Evolutionary conservation across 345 rosid species (phyloP).

Genomic region (Populus davidiana): DNA sequence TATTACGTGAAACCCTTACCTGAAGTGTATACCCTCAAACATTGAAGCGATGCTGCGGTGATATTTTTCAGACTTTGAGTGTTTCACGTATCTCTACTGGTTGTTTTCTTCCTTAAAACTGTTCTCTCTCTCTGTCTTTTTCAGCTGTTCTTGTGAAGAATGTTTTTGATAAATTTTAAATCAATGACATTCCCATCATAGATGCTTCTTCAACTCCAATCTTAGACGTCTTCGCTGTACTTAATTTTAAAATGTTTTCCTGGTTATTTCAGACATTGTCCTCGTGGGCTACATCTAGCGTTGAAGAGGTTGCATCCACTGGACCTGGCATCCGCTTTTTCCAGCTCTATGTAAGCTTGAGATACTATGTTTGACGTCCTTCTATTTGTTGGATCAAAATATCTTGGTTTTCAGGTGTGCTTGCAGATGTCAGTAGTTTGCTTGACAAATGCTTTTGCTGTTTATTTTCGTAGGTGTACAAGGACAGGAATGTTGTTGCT

Average conservation of each 20-base stretch:
- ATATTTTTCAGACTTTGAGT: neutral
- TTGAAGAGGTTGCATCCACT: conserved; percentile 90
- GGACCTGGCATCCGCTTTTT: conserved; percentile 92
- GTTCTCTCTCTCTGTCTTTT: neutral
- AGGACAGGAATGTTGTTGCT: conserved; percentile 72
- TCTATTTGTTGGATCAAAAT: neutral
- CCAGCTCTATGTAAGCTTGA: conserved; percentile 78
- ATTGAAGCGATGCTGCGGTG: neutral
- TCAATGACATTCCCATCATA: neutral
- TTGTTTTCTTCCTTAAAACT: neutral
- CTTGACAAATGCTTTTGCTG: conserved; percentile 1
- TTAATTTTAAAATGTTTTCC: neutral
- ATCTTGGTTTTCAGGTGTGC: neutral
- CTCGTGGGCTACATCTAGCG: conserved; percentile 93
- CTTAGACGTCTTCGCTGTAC: neutral
- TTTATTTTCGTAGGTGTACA: conserved; percentile 47
- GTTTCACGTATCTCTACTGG: neutral
- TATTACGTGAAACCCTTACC: neutral
- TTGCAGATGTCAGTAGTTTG: neutral
- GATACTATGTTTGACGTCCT: neutral
- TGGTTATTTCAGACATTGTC: conserved; percentile 62
- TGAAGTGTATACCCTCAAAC: neutral
- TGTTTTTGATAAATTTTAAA: neutral
- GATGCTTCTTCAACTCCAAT: neutral
- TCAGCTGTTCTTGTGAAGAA: neutral